These are phyloP conservation scores for apple (Malus domestica) DNA, from an alignment of 306 rosid species.

Conservation along the genomic window DNA sequence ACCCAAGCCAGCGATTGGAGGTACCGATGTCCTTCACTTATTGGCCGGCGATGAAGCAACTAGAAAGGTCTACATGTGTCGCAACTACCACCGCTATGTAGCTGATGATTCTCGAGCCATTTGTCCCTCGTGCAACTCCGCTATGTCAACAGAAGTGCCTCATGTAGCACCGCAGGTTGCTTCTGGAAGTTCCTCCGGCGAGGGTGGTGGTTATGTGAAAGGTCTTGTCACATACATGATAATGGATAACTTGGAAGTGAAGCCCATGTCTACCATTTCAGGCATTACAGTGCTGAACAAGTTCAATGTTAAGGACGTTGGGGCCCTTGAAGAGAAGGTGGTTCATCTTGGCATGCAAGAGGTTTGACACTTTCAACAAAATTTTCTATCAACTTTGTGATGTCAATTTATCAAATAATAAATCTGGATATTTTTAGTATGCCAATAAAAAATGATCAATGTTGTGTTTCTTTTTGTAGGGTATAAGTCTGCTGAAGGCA, in stretches of 20 bases:
- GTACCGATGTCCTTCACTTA: background rate
- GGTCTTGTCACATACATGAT: constrained; percentile 10
- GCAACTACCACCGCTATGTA: accelerated
- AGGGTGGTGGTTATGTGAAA: constrained; percentile 6
- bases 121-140: accelerated
- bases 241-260: constrained; percentile 21
- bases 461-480: background rate
- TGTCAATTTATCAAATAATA: too few species aligned
- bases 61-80: background rate
- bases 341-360: constrained; percentile 1
- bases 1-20: background rate
- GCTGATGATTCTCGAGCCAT: background rate
- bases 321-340: constrained; percentile 6
- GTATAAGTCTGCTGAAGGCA: constrained; percentile 7
- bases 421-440: too few species aligned
- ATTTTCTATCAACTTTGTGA: background rate
- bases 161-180: background rate
- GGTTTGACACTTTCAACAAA: background rate
- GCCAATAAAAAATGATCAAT: background rate
- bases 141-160: accelerated
- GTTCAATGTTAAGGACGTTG: background rate
- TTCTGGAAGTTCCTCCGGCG: background rate
- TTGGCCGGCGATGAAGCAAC: background rate
- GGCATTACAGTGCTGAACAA: background rate
- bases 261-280: constrained; percentile 4